These are phyloP conservation scores for Rutstroemia sydowiana DNA, from an alignment of 2,329 filamentous ascomycete species.

Conservation along the genomic window DNA sequence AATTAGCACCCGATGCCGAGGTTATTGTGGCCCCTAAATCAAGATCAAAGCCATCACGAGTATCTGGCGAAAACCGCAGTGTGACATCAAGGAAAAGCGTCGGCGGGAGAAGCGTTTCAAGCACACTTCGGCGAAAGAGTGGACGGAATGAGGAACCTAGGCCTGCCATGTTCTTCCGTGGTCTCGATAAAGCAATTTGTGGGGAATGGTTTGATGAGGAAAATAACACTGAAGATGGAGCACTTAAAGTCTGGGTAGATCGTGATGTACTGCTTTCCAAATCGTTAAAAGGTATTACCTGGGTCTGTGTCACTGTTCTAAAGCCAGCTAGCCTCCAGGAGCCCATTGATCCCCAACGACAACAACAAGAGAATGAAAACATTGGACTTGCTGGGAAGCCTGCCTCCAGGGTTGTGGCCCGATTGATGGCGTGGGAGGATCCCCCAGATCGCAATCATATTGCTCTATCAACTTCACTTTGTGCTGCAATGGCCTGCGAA, in stretches of 20 bases:
- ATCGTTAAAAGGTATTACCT: conserved; percentile 67
- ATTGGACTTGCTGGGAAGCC: conserved; percentile 48
- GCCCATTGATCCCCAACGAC: conserved; percentile 60
- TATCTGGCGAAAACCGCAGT: conserved; percentile 68
- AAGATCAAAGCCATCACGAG: conserved; percentile 60
- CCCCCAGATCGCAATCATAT: conserved; percentile 74
- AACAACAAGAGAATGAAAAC: conserved; percentile 60
- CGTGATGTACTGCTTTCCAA: conserved; percentile 65
- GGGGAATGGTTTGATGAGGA: conserved; percentile 68
- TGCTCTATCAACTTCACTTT: conserved; percentile 72
- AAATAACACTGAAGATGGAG: conserved; percentile 44
- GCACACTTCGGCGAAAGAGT: conserved; percentile 56
- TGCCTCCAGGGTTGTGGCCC: conserved; percentile 66
- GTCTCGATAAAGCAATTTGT: conserved; percentile 63
- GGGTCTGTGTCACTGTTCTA: conserved; percentile 78
- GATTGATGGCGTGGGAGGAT: conserved; percentile 73
- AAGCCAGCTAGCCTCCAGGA: conserved; percentile 71
- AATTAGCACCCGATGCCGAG: conserved; percentile 88
- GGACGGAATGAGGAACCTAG: conserved; percentile 58
- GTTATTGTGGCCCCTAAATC: conserved; percentile 96
- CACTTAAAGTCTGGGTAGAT: conserved; percentile 78
- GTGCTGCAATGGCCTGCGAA: conserved; percentile 61
- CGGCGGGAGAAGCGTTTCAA: conserved; percentile 62
- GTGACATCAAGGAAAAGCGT: conserved; percentile 75
- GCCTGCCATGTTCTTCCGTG: conserved; percentile 69